Evolutionary conservation across 1,284 basidiomycete species (phyloP).

Genomic region (Gastroboletus turbinatus): DNA sequence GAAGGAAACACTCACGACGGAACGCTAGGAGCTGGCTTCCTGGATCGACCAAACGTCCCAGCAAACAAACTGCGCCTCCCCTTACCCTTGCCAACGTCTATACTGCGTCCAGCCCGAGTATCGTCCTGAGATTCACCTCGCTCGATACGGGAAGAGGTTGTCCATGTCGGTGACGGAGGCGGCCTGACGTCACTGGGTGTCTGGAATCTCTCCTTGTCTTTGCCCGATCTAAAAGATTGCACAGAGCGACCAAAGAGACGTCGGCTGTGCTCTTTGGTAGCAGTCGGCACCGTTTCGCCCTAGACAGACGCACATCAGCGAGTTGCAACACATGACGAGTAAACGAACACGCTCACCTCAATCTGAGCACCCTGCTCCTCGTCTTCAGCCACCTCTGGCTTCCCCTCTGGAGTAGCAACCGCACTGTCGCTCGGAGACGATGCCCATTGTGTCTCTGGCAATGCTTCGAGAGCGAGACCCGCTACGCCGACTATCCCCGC

Average conservation of each 20-base stretch:
- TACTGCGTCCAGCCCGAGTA: constrained; percentile 47
- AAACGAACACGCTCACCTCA: constrained; percentile 50
- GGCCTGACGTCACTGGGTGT: constrained; percentile 24
- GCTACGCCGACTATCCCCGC: constrained; percentile 16
- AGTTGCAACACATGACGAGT: not conserved
- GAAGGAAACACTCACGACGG: constrained; percentile 44
- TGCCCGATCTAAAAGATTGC: constrained; percentile 41
- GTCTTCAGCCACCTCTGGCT: constrained; percentile 36
- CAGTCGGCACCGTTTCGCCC: constrained; percentile 44
- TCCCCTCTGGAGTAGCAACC: constrained; percentile 41
- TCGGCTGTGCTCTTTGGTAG: constrained; percentile 40
- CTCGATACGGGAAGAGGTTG: constrained; percentile 18
- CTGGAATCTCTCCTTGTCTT: constrained; percentile 36
- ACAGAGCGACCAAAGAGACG: constrained; percentile 59
- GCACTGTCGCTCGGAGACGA: constrained; percentile 64
- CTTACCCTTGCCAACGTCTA: constrained; percentile 48
- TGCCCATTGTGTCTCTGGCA: constrained; percentile 45
- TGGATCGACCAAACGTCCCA: constrained; percentile 57
- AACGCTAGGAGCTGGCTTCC: constrained; percentile 79
- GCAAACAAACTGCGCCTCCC: constrained; percentile 81
- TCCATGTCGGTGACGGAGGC: constrained; percentile 10
- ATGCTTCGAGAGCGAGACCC: constrained; percentile 28
- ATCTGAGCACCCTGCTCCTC: constrained; percentile 66
- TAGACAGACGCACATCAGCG: constrained; percentile 9
- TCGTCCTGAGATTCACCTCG: constrained; percentile 28